Evolutionary conservation across 1,284 basidiomycete genomes (phyloP), one percentile per base, ranked within the genome.

Genomic region (Puccinia triticina): DNA sequence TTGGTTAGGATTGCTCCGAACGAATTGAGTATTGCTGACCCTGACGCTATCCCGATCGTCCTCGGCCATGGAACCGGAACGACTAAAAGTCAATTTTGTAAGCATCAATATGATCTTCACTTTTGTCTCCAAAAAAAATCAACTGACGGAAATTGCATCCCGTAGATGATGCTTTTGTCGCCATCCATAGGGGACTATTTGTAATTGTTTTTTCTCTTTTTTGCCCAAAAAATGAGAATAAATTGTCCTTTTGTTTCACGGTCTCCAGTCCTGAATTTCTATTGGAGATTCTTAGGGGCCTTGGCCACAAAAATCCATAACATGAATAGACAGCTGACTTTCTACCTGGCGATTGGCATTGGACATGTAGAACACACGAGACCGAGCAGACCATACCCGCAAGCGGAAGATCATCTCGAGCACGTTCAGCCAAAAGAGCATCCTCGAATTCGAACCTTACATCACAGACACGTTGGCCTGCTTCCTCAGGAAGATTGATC

Each of bases 391-490:
- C 84, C 95, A 97, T 87, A 90, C 94, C 0, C 91, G 94, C 80
- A 95, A 95, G 88, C 91, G 94, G 87, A 95, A 94, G 88, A 93
- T 95, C 83, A 91, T 96, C 57, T 92, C 93, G 0, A 91, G 94
- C 87, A 93, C 94, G 83, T 96, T 95, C 88, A 91, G 93, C 11
- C 67, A 92, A 86, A 93, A 94, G 88, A 92, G 90, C 84, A 89
- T 95, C 23, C 87, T 93, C 83, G 92, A 93, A 85, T 88, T 89
- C 82, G 87, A 95, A 87, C 92, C 92, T 0, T 90, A 93, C 84
- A 90, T 94, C 92, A 84, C 93, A 26, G 85, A 89, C 23, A 92
- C 93, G 86, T 90, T 94, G 43, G 85, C 85, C 7, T 88, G 89
- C 77, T 87, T 95, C 79, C 87, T 94, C 83, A 87, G 87, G n/a